These are phyloP conservation scores for Xylaria nigripes DNA, from an alignment of 495 filamentous ascomycete genomes.

Conservation along the genomic window DNA sequence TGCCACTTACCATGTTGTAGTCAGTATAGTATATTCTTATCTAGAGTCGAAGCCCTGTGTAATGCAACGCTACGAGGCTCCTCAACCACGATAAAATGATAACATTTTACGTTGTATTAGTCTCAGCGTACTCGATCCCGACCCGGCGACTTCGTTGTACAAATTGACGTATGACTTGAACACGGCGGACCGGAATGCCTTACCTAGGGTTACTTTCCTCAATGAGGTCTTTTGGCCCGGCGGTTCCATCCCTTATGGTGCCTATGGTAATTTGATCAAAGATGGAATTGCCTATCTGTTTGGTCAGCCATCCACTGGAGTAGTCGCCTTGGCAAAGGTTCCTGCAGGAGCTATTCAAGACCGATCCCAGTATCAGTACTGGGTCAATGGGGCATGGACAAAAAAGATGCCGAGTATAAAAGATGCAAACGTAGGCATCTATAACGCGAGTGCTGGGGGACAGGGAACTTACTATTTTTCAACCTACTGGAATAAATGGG, in stretches of 20 bases:
- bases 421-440: slow-evolving; percentile 13
- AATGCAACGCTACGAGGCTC: neutral
- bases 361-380: slow-evolving; percentile 21
- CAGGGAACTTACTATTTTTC: slow-evolving; percentile 31
- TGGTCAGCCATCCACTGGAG: slow-evolving; percentile 14
- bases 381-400: slow-evolving; percentile 21
- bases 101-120: neutral
- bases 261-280: slow-evolving; percentile 24
- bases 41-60: neutral
- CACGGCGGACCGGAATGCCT: slow-evolving; percentile 1
- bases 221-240: slow-evolving; percentile 21
- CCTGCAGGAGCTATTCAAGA: slow-evolving; percentile 18
- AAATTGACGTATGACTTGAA: slow-evolving; percentile 14
- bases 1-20: neutral
- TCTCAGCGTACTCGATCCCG: slow-evolving; percentile 11
- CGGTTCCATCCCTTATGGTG: slow-evolving; percentile 22
- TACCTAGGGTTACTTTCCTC: slow-evolving; percentile 18
- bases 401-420: slow-evolving; percentile 11
- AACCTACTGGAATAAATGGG: slow-evolving; percentile 18
- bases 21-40: neutral
- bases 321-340: slow-evolving; percentile 23
- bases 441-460: slow-evolving; percentile 22
- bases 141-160: slow-evolving; percentile 21
- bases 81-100: neutral
- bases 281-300: slow-evolving; percentile 24